These are phyloP conservation scores for Takakia lepidozioides DNA, from an alignment of 225 moss, liverwort and hornwort genomes.

Conservation along the genomic window DNA sequence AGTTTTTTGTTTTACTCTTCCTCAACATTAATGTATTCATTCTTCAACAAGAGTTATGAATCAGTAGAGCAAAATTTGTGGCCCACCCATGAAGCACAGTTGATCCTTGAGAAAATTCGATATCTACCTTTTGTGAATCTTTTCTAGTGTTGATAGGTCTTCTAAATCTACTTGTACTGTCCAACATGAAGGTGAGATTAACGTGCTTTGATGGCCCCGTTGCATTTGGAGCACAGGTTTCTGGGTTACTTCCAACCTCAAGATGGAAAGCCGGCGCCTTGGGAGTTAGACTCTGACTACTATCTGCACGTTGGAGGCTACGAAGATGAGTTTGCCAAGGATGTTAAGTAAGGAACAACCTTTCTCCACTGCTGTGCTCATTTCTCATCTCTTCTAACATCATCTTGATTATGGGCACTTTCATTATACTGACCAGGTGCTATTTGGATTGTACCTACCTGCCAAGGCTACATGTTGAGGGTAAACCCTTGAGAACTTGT, in stretches of 20 bases:
- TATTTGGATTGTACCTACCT: too few relatives aligned
- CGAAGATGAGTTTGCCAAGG: slow-evolving; percentile 57
- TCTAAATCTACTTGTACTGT: too few relatives aligned
- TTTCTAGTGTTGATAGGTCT: too few relatives aligned
- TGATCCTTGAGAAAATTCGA: background rate
- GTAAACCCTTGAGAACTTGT: too few relatives aligned
- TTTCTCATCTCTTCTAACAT: too few relatives aligned
- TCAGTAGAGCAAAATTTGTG: background rate
- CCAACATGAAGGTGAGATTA: too few relatives aligned
- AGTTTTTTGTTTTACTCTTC: background rate
- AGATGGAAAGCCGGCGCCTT: slow-evolving; percentile 73
- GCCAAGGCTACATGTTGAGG: too few relatives aligned
- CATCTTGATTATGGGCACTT: too few relatives aligned
- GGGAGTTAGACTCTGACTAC: slow-evolving; percentile 96
- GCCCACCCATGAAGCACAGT: background rate
- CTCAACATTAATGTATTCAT: background rate
- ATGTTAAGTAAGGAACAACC: slow-evolving; percentile 32
- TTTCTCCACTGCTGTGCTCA: too few relatives aligned
- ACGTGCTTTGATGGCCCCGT: background rate
- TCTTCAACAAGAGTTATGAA: too few relatives aligned
- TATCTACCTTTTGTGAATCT: background rate
- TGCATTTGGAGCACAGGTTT: slow-evolving; percentile 52
- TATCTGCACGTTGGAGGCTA: slow-evolving; percentile 84
- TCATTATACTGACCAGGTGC: too few relatives aligned
- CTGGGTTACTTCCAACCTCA: slow-evolving; percentile 81